A percentile compares a stretch with the other conserved stretches of the same genome.
These are phyloP conservation scores for Ascochyta rabiei DNA, from an alignment of 2,329 filamentous ascomycete genomes.

Conservation along the genomic window DNA sequence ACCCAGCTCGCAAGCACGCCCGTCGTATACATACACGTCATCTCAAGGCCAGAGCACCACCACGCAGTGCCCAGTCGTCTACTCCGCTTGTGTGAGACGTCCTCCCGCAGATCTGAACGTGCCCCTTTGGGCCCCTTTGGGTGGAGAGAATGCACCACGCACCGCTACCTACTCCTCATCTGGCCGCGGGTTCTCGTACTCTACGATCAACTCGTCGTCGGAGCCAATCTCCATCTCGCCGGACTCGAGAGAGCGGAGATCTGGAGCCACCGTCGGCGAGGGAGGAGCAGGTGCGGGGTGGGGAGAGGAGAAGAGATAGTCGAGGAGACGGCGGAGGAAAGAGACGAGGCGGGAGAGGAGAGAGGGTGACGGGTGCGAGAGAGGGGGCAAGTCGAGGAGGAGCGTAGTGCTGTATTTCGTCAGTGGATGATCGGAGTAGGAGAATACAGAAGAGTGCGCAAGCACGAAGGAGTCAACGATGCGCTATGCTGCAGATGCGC, in stretches of 20 bases:
- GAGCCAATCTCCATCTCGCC: not conserved
- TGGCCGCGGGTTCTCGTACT: not conserved
- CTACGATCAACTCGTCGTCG: not conserved
- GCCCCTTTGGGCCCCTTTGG: slow-evolving; percentile 4
- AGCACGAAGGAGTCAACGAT: no score
- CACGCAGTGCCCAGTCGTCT: not conserved
- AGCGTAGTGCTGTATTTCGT: not conserved
- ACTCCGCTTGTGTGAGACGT: slow-evolving; percentile 5
- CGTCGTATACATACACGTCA: not conserved
- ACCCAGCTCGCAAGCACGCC: not conserved
- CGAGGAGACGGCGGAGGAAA: not conserved
- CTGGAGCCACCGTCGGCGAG: not conserved
- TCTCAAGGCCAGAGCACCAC: not conserved
- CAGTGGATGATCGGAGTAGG: not conserved
- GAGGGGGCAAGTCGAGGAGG: not conserved
- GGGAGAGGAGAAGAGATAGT: not conserved
- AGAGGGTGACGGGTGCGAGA: not conserved
- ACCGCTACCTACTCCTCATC: not conserved
- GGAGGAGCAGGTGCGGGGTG: not conserved
- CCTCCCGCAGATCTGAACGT: slow-evolving; percentile 6
- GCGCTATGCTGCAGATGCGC: no score
- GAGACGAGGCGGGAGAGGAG: not conserved
- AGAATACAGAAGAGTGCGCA: no score
- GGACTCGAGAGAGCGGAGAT: not conserved
- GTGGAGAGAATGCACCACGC: not conserved